phyloP scores from a whole-genome alignment of 495 filamentous ascomycete species.

The Haplographium delicatum region DNA sequence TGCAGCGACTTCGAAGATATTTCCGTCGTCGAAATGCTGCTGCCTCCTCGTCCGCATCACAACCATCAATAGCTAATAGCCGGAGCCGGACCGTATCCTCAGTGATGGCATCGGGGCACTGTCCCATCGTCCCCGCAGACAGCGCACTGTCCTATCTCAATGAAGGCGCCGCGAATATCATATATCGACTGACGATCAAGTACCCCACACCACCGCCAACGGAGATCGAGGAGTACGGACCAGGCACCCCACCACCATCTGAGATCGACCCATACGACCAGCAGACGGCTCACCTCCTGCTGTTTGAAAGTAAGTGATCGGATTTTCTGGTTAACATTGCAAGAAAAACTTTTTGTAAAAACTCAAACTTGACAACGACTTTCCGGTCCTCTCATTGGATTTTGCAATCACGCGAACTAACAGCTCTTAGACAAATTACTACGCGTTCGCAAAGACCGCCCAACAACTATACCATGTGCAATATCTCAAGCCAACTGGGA shows the following conservation, averaged over 20 bases:
- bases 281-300: neutral
- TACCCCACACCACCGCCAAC: conserved; percentile 5
- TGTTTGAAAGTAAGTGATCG: conserved; percentile 24
- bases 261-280: conserved; percentile 3
- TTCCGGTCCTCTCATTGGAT: neutral
- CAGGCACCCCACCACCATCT: conserved; percentile 18
- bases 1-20: neutral
- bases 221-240: conserved; percentile 11
- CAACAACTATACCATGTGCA: conserved; percentile 18
- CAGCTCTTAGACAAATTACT: conserved; percentile 21
- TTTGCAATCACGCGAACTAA: neutral
- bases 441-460: conserved; percentile 22
- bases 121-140: conserved; percentile 8
- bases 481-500: conserved; percentile 13
- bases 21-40: neutral
- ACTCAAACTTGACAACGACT: neutral
- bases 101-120: neutral
- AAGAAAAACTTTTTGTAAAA: no score
- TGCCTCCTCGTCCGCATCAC: neutral
- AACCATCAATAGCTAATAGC: neutral
- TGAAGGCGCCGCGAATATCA: conserved; percentile 27
- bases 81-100: neutral
- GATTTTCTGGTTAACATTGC: no score
- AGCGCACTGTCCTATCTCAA: conserved; percentile 11
- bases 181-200: conserved; percentile 17